These are phyloP conservation scores for Jatropha podagrica DNA, from an alignment of 441 rosid species.

Conservation along the genomic window DNA sequence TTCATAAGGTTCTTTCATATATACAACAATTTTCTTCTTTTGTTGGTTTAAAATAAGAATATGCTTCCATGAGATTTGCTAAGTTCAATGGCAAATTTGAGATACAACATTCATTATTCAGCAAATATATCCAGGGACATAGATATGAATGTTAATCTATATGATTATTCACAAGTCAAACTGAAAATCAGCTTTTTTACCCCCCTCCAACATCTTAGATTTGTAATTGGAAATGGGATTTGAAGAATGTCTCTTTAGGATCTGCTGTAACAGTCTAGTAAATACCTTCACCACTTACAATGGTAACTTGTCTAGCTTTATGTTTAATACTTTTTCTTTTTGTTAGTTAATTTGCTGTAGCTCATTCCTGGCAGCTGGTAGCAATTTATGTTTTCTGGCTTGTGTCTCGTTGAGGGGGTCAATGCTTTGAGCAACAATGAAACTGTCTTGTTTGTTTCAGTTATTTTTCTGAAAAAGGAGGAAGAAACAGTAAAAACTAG, in stretches of 20 bases:
- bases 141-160: neutral
- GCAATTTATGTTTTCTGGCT: neutral
- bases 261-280: conserved; percentile 1
- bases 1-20: neutral
- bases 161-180: neutral
- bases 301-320: neutral
- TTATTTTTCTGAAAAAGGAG: neutral
- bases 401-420: neutral
- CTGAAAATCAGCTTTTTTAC: neutral
- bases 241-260: neutral
- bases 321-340: neutral
- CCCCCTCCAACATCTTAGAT: neutral
- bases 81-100: neutral
- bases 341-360: neutral
- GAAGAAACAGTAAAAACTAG: neutral
- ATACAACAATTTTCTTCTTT: neutral
- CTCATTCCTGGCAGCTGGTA: neutral
- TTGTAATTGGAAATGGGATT: neutral
- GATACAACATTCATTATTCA: neutral
- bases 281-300: neutral
- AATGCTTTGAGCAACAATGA: conserved; percentile 4
- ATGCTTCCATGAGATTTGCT: conserved; percentile 8
- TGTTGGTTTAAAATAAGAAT: neutral
- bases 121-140: neutral
- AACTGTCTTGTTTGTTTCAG: neutral